Conservation (phyloP, 83 land plant genomes). For the Diphasiastrum complanatum region DNA sequence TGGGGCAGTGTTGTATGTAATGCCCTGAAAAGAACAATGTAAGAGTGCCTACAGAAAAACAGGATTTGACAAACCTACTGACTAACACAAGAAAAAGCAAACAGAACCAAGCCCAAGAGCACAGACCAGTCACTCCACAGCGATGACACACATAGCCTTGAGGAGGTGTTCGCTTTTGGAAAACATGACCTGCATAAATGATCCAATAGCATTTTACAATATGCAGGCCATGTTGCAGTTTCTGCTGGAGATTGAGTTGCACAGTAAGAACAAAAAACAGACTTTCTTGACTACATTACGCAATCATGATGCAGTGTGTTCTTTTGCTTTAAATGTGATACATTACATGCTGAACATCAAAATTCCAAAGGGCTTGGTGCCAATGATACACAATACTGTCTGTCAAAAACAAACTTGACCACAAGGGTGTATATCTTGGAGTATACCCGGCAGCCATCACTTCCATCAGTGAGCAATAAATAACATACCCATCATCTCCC, state of each 20-base stretch:
- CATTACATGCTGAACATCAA: too few species aligned
- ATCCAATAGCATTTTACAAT: not conserved
- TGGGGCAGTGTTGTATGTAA: conserved; percentile 88
- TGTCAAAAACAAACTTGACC: too few species aligned
- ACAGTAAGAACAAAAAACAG: not conserved
- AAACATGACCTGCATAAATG: conserved; percentile 30
- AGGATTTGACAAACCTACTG: not conserved
- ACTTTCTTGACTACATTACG: too few species aligned
- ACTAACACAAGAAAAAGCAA: not conserved
- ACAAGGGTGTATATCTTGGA: too few species aligned
- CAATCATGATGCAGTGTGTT: too few species aligned
- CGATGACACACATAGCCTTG: conserved; percentile 85
- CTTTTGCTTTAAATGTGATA: too few species aligned
- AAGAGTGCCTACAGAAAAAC: not conserved
- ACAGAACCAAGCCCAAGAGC: not conserved
- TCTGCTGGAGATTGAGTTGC: not conserved
- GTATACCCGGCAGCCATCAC: too few species aligned
- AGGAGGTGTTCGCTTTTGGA: conserved; percentile 64
- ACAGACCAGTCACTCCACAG: conserved; percentile 74
- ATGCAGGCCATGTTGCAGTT: not conserved
- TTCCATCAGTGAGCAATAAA: too few species aligned
- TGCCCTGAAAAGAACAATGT: conserved; percentile 51
- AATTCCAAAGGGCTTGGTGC: too few species aligned
- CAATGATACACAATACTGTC: too few species aligned
- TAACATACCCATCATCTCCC: too few species aligned